These are phyloP conservation scores for Paecilomyces sp. DNA, from an alignment of 2,329 filamentous ascomycete genomes.

Conservation along the genomic window DNA sequence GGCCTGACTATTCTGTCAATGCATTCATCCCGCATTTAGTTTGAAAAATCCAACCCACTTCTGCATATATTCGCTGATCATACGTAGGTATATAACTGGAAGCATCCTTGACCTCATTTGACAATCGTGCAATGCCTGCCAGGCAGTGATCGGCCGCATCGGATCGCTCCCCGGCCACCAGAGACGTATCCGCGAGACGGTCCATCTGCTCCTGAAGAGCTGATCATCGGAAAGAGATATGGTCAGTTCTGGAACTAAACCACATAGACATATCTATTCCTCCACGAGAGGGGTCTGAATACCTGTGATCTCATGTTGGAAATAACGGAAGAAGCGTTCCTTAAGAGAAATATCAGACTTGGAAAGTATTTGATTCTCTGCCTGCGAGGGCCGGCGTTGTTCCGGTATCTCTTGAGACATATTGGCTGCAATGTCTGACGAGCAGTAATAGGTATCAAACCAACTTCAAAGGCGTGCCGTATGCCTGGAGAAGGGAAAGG, in stretches of 20 bases:
- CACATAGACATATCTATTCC: neutral
- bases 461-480: neutral
- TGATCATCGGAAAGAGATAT: conserved; percentile 26
- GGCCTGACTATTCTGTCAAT: conserved; percentile 42
- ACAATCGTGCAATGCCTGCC: conserved; percentile 70
- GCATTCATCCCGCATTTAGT: neutral
- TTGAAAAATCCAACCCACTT: conserved; percentile 44
- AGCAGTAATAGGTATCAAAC: neutral
- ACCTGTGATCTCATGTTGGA: conserved; percentile 69
- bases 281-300: conserved; percentile 15
- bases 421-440: conserved; percentile 1
- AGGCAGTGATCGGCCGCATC: conserved; percentile 77
- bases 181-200: conserved; percentile 55
- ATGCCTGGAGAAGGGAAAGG: neutral
- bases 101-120: conserved; percentile 77
- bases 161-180: conserved; percentile 65
- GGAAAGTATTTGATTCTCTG: conserved; percentile 24
- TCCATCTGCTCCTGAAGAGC: conserved; percentile 71
- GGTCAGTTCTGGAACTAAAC: conserved; percentile 2
- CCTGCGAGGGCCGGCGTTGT: conserved; percentile 21
- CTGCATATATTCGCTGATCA: conserved; percentile 78
- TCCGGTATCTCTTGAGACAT: conserved; percentile 27
- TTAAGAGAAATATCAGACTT: conserved; percentile 47
- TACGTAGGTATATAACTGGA: conserved; percentile 77
- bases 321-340: conserved; percentile 77